These are phyloP conservation scores for Exophiala lecanii-corni DNA, from an alignment of 2,329 filamentous ascomycete genomes.

Conservation along the genomic window DNA sequence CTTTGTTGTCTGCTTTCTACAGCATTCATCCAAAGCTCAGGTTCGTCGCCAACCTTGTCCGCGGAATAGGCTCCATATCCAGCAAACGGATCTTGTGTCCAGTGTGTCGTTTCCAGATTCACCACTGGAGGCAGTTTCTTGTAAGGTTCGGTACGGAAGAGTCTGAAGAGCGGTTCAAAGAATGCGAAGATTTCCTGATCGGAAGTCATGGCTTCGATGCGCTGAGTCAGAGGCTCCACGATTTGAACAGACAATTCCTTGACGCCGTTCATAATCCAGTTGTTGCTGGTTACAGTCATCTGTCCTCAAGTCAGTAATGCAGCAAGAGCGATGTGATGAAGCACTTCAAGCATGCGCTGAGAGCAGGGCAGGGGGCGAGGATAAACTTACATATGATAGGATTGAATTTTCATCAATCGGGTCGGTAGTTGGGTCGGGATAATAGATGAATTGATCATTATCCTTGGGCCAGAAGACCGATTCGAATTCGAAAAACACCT, in stretches of 20 bases:
- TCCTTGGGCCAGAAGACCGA: slow-evolving; percentile 45
- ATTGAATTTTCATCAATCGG: slow-evolving; percentile 35
- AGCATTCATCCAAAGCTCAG: slow-evolving; percentile 34
- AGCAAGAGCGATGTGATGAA: no score
- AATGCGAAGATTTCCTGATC: slow-evolving; percentile 37
- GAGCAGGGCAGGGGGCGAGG: neutral
- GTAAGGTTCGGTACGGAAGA: slow-evolving; percentile 42
- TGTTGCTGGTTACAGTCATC: slow-evolving; percentile 41
- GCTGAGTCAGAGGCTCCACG: slow-evolving; percentile 42
- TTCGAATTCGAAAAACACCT: slow-evolving; percentile 42
- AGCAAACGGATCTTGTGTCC: slow-evolving; percentile 41
- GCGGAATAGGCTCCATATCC: slow-evolving; percentile 43
- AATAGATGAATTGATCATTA: slow-evolving; percentile 44
- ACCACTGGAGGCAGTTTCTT: slow-evolving; percentile 38
- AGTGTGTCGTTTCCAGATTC: slow-evolving; percentile 41
- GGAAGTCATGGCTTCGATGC: slow-evolving; percentile 41
- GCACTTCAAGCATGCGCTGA: no score
- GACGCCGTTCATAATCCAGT: slow-evolving; percentile 41
- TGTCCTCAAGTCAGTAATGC: neutral
- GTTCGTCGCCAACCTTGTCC: slow-evolving; percentile 43
- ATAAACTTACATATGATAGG: slow-evolving; percentile 32
- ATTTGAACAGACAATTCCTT: slow-evolving; percentile 43
- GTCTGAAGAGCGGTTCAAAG: slow-evolving; percentile 43
- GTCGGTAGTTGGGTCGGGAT: slow-evolving; percentile 36
- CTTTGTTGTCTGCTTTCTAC: slow-evolving; percentile 35